Evolutionary conservation across 345 rosid genomes (phyloP), one percentile per base, ranked within the genome.

Genomic region (Clarkia xantiana): DNA sequence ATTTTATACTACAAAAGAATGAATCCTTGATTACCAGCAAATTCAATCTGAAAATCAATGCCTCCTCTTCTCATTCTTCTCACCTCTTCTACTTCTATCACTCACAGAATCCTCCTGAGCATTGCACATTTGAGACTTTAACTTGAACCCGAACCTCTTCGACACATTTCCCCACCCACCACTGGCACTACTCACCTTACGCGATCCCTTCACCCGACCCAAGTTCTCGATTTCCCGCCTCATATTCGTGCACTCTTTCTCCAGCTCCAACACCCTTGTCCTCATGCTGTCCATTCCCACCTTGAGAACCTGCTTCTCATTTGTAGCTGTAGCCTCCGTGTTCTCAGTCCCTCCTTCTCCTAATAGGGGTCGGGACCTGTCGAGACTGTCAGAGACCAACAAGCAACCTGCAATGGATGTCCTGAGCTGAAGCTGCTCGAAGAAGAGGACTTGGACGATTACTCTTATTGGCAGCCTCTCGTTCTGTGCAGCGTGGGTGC

Each of bases 251-350:
- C 85, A 78, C 52, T 78, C 82, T 63, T 78, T 76, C 81, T 86
- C 94, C 1, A 90, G 87, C 72, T 90, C 97, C 2, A 78, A 75
- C 47, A 90, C 95, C 45, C 97, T 70, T 78, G 67, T 71, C 62
- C 95, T 80, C 97, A 90, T 90, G 67, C 61, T 81, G 52, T 90
- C 96, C 97, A 90, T 86, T 60, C 94, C 96, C 2, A 86, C 91
- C 64, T 90, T 86, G 71, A 90, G 42, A 11, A 90, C 97, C 57
- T 83, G 97, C 47, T 90, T 90, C 75, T 90, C 97, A 60, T 85
- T 71, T 17, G 76, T 80, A 4, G 97, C 84, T 6, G 94, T 67
- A 9, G 81, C 75, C 93, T 79, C 56, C 8, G 20, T 12, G 15
- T 18, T 54, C n/a, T 43, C 57, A 6, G 69, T 54, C 94, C 97